Evolutionary conservation across 441 rosid genomes (phyloP), one percentile per base, ranked within the genome.

Genomic region (Dalechampia spathulata): DNA sequence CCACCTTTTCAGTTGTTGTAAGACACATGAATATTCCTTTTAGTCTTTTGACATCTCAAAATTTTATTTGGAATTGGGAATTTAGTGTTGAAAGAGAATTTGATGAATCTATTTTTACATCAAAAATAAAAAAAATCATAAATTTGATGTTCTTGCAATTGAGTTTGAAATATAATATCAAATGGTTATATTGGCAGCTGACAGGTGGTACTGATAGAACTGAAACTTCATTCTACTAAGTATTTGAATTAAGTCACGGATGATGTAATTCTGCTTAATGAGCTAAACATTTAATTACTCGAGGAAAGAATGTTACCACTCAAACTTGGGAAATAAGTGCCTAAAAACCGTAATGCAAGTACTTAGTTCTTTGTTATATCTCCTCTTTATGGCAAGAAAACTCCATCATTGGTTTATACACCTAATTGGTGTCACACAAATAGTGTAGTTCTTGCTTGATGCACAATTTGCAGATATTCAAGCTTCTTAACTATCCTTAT

Each of bases 401-500:
- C 25, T 16, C 14, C 2, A n/a, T n/a, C 3, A 16, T 25, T 10
- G n/a, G 4, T 2, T n/a, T 10, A 32, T 15, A 46, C 13, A 23
- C 34, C 38, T 36, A 19, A 57, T 23, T 58, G 12, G 23, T 26
- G 38, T 17, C 22, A 34, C n/a, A 14, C 42, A 26, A 44, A 1
- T 30, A 8, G 26, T 40, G 47, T 20, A 44, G 38, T 43, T 61
- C 42, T 22, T 54, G 36, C 39, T 46, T 37, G 49, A 43, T 45
- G 36, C 42, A 14, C 26, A 52, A 11, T 14, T 17, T 14, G 26
- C 38, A 43, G n/a, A 23, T 25, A n/a, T 32, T 17, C 23, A 23
- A 36, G 65, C 46, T 36, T 61, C 16, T 61, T 44, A 25, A 32
- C 37, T 36, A 13, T 38, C 28, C 39, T 20, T 15, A 14, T 9